A percentile compares a stretch with the other conserved stretches of the same genome.
Evolutionary conservation across 495 filamentous ascomycete species (phyloP).

Genomic region (Trichoderma gamsii): DNA sequence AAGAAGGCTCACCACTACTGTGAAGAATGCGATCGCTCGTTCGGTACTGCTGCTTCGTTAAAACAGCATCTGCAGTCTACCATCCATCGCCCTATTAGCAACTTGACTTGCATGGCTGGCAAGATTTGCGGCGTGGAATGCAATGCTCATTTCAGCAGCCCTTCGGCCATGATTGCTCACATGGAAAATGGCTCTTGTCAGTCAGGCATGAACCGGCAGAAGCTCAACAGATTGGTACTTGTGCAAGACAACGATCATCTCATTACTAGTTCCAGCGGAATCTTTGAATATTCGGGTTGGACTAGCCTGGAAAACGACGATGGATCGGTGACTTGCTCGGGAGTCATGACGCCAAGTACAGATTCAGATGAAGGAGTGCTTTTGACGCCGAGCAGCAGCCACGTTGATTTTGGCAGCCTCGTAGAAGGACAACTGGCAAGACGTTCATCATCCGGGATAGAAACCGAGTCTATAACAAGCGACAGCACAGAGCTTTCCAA

Average conservation of each 20-base stretch:
- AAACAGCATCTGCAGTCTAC: background rate
- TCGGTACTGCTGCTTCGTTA: background rate
- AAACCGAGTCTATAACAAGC: background rate
- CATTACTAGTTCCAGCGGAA: background rate
- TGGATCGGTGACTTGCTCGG: background rate
- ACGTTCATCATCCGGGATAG: background rate
- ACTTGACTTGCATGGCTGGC: background rate
- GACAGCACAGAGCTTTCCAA: background rate
- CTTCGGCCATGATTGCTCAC: background rate
- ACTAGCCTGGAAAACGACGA: background rate
- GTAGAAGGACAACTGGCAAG: background rate
- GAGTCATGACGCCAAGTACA: conserved; percentile 3
- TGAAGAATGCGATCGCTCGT: background rate
- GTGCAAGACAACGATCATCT: background rate
- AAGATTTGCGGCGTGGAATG: background rate
- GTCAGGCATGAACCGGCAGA: background rate
- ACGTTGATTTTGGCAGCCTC: background rate
- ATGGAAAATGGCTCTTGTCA: background rate
- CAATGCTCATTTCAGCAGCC: background rate
- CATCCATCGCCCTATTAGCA: background rate
- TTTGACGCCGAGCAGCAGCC: background rate
- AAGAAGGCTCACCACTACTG: background rate
- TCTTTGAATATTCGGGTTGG: background rate
- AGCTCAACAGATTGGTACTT: background rate
- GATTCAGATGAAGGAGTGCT: background rate